Evolutionary conservation across 2,329 filamentous ascomycete genomes (phyloP).

Genomic region (Shiraia bambusicola): DNA sequence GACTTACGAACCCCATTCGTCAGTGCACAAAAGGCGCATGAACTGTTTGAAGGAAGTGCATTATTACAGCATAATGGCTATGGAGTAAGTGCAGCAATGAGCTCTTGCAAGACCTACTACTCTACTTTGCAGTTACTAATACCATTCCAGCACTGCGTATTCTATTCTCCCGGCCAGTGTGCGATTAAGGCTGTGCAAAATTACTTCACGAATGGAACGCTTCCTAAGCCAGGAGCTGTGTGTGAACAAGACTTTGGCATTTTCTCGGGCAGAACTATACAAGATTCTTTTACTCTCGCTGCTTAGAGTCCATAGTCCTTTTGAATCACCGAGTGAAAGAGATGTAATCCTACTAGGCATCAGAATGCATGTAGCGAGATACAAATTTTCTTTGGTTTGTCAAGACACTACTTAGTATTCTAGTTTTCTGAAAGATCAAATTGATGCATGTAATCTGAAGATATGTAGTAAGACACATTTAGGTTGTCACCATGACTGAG

Average conservation of each 20-base stretch:
- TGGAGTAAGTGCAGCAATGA: conserved; percentile 1
- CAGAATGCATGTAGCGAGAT: too few species aligned
- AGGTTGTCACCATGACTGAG: too few species aligned
- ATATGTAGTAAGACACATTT: too few species aligned
- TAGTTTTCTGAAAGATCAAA: too few species aligned
- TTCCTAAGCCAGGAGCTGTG: conserved; percentile 11
- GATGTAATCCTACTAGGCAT: too few species aligned
- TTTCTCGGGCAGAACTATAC: conserved; percentile 3
- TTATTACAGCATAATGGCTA: conserved; percentile 13
- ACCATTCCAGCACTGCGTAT: neutral
- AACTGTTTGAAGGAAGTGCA: conserved; percentile 9
- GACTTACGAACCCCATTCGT: conserved; percentile 10
- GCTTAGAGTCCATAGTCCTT: too few species aligned
- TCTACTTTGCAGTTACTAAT: neutral
- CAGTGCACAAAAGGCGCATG: conserved; percentile 7
- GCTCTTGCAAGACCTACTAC: neutral
- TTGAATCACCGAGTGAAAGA: too few species aligned
- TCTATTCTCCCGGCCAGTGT: conserved; percentile 2
- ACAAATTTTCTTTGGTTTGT: too few species aligned
- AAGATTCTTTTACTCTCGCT: neutral
- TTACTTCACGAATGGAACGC: conserved; percentile 9
- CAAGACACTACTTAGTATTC: too few species aligned
- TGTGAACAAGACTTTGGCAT: conserved; percentile 11
- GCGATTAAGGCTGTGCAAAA: conserved; percentile 3
- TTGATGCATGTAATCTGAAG: too few species aligned